phyloP scores from a whole-genome alignment of 176 grass and related monocot genomes.

The Coix lacrymajobi region DNA sequence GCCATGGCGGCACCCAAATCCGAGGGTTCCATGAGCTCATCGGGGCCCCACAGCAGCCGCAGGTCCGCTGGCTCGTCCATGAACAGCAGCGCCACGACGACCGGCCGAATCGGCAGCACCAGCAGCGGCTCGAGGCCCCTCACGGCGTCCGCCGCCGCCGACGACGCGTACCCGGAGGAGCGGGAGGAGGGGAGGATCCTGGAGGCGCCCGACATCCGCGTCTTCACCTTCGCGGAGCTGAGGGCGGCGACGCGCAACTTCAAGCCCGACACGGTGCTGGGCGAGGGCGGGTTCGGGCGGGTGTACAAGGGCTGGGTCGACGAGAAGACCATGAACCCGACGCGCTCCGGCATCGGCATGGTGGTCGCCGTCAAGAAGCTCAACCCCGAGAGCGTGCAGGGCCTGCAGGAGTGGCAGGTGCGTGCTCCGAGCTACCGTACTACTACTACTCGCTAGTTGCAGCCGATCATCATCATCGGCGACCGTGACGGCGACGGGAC shows the following conservation, averaged over 20 bases:
- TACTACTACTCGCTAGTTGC: neutral
- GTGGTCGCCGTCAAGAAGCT: conserved; percentile 79
- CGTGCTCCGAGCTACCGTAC: neutral
- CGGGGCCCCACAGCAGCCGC: neutral
- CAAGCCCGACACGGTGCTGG: conserved; percentile 50
- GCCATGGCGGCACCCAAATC: conserved; percentile 2
- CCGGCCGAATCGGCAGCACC: neutral
- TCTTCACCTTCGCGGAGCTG: conserved; percentile 65
- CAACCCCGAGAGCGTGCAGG: conserved; percentile 71
- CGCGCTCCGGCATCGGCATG: conserved; percentile 51
- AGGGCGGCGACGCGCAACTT: conserved; percentile 56
- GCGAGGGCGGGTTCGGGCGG: conserved; percentile 77
- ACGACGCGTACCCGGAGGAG: neutral
- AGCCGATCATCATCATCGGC: neutral
- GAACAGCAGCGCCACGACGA: conserved; percentile 7
- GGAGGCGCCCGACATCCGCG: conserved; percentile 51
- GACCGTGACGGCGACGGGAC: neutral
- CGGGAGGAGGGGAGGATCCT: conserved; percentile 59
- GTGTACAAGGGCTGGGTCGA: conserved; percentile 89
- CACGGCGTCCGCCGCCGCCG: neutral
- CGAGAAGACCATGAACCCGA: conserved; percentile 56
- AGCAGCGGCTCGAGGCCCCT: neutral
- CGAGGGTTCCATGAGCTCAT: neutral
- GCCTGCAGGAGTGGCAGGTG: conserved; percentile 81
- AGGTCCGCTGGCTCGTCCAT: conserved; percentile 29